Evolutionary conservation across 441 rosid species (phyloP).

Genomic region (Eutrema salsugineum): DNA sequence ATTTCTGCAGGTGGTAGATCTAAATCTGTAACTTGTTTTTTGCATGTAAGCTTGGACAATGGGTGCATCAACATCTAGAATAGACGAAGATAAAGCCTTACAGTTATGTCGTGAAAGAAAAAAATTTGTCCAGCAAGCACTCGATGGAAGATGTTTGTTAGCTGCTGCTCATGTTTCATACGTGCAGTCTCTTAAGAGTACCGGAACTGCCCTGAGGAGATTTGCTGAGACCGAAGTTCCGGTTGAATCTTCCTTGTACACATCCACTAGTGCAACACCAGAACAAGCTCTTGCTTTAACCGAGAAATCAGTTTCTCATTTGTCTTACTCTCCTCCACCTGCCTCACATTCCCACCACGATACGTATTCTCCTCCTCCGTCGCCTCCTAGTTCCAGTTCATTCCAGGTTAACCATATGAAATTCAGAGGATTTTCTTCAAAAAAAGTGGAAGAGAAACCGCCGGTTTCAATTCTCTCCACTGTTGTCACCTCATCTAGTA

Average conservation of each 20-base stretch:
- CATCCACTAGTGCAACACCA: slow-evolving; percentile 77
- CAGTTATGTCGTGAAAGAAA: slow-evolving; percentile 89
- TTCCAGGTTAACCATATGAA: slow-evolving; percentile 75
- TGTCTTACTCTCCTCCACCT: slow-evolving; percentile 66
- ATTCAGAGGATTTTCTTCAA: slow-evolving; percentile 56
- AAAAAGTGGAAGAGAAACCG: slow-evolving; percentile 69
- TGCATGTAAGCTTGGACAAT: slow-evolving; percentile 33
- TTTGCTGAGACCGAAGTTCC: slow-evolving; percentile 81
- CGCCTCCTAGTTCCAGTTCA: slow-evolving; percentile 53
- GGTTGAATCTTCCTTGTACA: slow-evolving; percentile 64
- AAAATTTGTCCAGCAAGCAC: slow-evolving; percentile 84
- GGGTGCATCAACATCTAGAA: slow-evolving; percentile 78
- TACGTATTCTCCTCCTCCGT: slow-evolving; percentile 55
- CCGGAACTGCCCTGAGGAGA: slow-evolving; percentile 68
- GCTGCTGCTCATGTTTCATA: slow-evolving; percentile 80
- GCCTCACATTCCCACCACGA: slow-evolving; percentile 57
- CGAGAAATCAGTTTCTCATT: slow-evolving; percentile 67
- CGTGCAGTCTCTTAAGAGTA: slow-evolving; percentile 66
- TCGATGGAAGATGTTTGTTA: slow-evolving; percentile 87
- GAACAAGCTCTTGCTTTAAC: slow-evolving; percentile 67
- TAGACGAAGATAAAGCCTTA: slow-evolving; percentile 83
- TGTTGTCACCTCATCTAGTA: slow-evolving; percentile 52
- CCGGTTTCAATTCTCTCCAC: slow-evolving; percentile 46
- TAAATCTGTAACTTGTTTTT: not conserved
- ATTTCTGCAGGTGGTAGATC: not conserved